Percentiles rank a stretch among this genome's conserved stretches.
Evolutionary conservation across 1,284 basidiomycete species (phyloP).

Genomic region (Cerioporus squamosus): DNA sequence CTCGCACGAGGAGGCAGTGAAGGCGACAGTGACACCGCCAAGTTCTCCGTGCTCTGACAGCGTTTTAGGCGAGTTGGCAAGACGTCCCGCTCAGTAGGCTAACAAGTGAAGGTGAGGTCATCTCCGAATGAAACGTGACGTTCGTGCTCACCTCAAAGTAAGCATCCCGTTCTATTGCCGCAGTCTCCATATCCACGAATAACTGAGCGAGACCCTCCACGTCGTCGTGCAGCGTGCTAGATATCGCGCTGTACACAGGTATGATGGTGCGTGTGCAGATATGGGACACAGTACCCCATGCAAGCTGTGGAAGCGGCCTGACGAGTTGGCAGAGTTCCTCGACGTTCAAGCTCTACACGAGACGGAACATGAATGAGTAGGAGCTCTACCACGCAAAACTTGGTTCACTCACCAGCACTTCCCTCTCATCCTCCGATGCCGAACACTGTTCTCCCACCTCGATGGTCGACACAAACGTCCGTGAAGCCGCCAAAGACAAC

Average conservation of each 20-base stretch:
- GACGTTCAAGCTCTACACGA: constrained; percentile 31
- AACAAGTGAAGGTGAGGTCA: background rate
- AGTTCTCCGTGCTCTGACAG: background rate
- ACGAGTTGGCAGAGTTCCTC: constrained; percentile 30
- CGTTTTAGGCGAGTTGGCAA: constrained; percentile 13
- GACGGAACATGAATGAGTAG: background rate
- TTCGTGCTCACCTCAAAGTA: constrained; percentile 18
- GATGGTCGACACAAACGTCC: constrained; percentile 17
- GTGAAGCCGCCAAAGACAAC: constrained; percentile 18
- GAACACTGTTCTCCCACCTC: constrained; percentile 15
- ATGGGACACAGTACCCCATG: constrained; percentile 32
- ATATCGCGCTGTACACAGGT: constrained; percentile 31
- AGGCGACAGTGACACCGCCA: constrained; percentile 6
- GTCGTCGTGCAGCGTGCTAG: constrained; percentile 30
- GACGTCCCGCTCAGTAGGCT: constrained; percentile 20
- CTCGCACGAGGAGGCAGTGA: constrained; percentile 10
- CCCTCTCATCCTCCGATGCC: constrained; percentile 5
- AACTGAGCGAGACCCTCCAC: constrained; percentile 33
- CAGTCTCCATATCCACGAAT: constrained; percentile 30
- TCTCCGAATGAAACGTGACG: background rate
- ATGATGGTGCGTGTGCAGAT: constrained; percentile 32
- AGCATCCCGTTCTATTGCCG: constrained; percentile 5
- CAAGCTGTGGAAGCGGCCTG: constrained; percentile 27
- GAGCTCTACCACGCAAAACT: background rate
- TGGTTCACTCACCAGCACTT: constrained; percentile 11